phyloP scores from a whole-genome alignment of 192 early-diverging fungal species.

The Phycomyces blakesleeanus region DNA sequence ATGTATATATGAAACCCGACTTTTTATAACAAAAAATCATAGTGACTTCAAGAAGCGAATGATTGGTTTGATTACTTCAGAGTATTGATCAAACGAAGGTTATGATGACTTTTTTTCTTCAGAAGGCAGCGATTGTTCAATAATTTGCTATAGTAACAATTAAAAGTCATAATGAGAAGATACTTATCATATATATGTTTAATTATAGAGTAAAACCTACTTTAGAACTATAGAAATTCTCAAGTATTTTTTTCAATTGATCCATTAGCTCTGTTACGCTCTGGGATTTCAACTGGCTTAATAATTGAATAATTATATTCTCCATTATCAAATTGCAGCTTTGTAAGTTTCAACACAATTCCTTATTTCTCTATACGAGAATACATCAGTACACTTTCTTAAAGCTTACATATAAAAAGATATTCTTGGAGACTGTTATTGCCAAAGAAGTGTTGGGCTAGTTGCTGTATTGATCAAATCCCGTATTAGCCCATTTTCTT shows the following conservation, averaged over 20 bases:
- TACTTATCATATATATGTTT: not conserved
- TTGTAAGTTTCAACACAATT: not conserved
- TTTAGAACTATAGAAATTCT: not conserved
- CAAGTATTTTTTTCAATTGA: not conserved
- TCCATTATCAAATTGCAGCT: not conserved
- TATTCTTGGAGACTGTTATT: no score
- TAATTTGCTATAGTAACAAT: not conserved
- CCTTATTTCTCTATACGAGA: constrained; percentile 5
- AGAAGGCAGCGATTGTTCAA: constrained; percentile 5
- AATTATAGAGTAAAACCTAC: constrained; percentile 1
- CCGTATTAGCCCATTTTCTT: no score
- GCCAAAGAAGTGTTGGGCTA: no score
- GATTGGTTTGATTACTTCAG: not conserved
- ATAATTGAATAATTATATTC: constrained; percentile 3
- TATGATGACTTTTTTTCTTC: not conserved
- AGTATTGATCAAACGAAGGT: not conserved
- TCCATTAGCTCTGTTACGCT: not conserved
- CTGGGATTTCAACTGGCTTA: not conserved
- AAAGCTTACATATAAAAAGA: no score
- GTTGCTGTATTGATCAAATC: no score
- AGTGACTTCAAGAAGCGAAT: not conserved
- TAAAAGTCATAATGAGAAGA: not conserved
- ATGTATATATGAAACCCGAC: no score
- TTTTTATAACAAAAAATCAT: no score
- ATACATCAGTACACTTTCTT: no score